These are phyloP conservation scores for Chalaropsis thielavioides DNA, from an alignment of 2,329 filamentous ascomycete genomes.

Conservation along the genomic window DNA sequence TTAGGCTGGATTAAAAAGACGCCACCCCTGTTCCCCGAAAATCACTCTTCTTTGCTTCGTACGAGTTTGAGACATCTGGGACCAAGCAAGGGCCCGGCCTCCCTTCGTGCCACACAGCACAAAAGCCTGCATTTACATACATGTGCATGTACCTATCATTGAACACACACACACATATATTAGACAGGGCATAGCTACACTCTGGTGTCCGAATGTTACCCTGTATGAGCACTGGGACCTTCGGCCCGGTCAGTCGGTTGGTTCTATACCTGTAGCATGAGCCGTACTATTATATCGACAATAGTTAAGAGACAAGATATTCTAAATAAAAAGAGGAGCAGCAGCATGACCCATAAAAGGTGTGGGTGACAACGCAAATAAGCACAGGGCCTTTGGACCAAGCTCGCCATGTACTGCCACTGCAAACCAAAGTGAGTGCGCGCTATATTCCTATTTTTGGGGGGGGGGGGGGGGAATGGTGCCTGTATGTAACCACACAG, in stretches of 20 bases:
- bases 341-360: not conserved
- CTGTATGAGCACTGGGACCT: not conserved
- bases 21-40: not conserved
- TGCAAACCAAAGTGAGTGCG: not conserved
- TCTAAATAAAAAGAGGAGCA: not conserved
- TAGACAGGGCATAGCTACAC: not conserved
- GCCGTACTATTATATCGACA: not conserved
- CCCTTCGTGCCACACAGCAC: conserved; percentile 3
- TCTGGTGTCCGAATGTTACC: not conserved
- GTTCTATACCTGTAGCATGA: not conserved
- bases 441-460: not conserved
- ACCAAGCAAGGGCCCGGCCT: not conserved
- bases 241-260: conserved; percentile 4
- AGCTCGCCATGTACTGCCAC: not conserved
- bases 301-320: not conserved
- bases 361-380: not conserved
- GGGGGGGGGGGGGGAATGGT: not conserved
- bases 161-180: not conserved
- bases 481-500: not conserved
- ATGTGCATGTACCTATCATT: not conserved
- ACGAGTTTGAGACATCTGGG: not conserved
- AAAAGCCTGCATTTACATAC: not conserved
- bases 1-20: not conserved
- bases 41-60: conserved; percentile 1
- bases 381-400: not conserved